A percentile compares a stretch with the other conserved stretches of the same genome.
These are phyloP conservation scores for Aspergillus glaucus DNA, from an alignment of 2,329 filamentous ascomycete genomes.

Conservation along the genomic window DNA sequence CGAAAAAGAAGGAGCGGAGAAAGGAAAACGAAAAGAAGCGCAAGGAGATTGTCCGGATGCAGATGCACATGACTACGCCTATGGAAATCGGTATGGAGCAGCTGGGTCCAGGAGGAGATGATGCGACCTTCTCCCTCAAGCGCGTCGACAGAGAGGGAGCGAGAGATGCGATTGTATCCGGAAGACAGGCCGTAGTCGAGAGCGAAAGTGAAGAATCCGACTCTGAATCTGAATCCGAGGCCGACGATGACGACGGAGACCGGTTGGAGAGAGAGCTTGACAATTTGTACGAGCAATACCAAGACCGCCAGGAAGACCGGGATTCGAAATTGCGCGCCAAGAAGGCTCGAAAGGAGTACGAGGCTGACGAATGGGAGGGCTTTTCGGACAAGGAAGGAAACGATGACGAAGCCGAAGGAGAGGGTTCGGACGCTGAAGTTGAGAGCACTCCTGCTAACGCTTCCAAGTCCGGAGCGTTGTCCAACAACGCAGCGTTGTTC, in stretches of 20 bases:
- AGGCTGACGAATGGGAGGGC: conserved; percentile 88
- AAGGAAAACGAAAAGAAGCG: conserved; percentile 91
- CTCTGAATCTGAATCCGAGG: conserved; percentile 53
- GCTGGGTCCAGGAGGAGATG: conserved; percentile 67
- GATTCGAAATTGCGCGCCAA: conserved; percentile 90
- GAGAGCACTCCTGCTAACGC: conserved; percentile 24
- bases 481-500: conserved; percentile 77
- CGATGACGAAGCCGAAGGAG: conserved; percentile 55
- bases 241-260: conserved; percentile 73
- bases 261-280: conserved; percentile 79
- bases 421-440: conserved; percentile 35
- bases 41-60: conserved; percentile 90
- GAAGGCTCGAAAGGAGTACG: conserved; percentile 71
- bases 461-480: conserved; percentile 52
- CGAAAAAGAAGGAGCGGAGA: conserved; percentile 75
- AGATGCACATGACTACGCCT: conserved; percentile 92
- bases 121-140: conserved; percentile 81
- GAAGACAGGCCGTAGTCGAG: conserved; percentile 63
- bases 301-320: conserved; percentile 67
- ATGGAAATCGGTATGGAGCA: conserved; percentile 95
- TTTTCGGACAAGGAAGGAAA: conserved; percentile 64
- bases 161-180: conserved; percentile 62
- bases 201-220: conserved; percentile 57
- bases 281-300: conserved; percentile 77
- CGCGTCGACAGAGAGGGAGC: conserved; percentile 69